Evolutionary conservation across 2,329 filamentous ascomycete species (phyloP), one percentile per base, ranked within the genome.

Genomic region (Fulvia fulva): DNA sequence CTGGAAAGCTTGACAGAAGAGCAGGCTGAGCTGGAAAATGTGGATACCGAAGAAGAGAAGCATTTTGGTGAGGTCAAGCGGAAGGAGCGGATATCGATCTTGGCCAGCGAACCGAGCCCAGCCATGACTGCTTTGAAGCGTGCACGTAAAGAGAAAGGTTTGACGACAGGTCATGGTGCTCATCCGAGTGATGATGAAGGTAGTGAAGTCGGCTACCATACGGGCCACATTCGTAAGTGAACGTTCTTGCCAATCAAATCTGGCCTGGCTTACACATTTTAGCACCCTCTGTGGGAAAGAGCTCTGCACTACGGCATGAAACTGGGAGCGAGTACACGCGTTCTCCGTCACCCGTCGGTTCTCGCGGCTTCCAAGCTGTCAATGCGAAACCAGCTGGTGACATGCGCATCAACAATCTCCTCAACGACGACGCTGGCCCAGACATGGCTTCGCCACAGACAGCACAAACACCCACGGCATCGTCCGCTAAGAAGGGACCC

Each of bases 11-110:
- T 94, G 77, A 83, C 82, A 0, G 76, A 82, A 0, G 87, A 89
- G 46, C 80, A 91, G 68, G 83, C 86, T 66, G 81, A 77, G 1
- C 66, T 75, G 25, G 90, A 94, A 74, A 94, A 94, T 66, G 83
- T 90, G 3, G 90, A 94, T 69, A 85, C 88, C 0, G 76, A 78
- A 16, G 83, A 86, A 56, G 88, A 92, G 74, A 75, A 85, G 57
- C 81, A 83, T 2, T 92, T 90, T 75, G 89, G 89, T 26, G 80
- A 84, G 63, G 80, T 83, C 65, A 92, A 91, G 77, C 84, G 89
- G 74, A 86, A 84, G 68, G 88, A 90, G 72, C 81, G 89, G 53
- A 87, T 86, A 64, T 68, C 76, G 66, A 92, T 92, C 63, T 81
- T 92, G 52, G 87, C 88, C 62, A 87, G 86, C 67, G 89, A 92